phyloP scores from a whole-genome alignment of 352 stramenopile genomes.

The Hyphochytrium catenoides region DNA sequence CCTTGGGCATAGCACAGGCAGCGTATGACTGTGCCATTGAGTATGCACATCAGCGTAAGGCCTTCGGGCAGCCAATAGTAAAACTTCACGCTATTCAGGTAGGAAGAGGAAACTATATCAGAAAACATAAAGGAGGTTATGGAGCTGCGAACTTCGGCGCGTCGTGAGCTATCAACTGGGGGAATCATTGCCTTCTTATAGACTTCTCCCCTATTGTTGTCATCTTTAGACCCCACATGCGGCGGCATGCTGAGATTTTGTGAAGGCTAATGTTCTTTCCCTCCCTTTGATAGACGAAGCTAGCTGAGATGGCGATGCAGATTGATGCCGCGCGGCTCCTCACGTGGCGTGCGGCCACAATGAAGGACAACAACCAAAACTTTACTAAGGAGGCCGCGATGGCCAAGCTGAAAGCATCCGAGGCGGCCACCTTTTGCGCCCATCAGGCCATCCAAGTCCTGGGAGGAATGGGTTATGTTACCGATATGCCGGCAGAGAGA shows the following conservation, averaged over 20 bases:
- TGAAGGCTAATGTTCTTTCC: too few relatives aligned
- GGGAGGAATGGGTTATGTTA: slow-evolving; percentile 83
- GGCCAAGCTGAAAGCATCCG: slow-evolving; percentile 85
- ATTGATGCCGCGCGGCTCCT: slow-evolving; percentile 74
- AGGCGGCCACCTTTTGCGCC: slow-evolving; percentile 81
- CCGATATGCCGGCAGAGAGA: slow-evolving; percentile 87
- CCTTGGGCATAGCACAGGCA: slow-evolving; percentile 82
- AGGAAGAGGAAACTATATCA: too few relatives aligned
- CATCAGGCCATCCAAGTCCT: slow-evolving; percentile 91
- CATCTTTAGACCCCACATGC: not conserved
- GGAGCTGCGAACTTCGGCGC: too few relatives aligned
- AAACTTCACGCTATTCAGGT: slow-evolving; percentile 54
- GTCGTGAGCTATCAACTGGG: too few relatives aligned
- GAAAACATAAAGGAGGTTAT: too few relatives aligned
- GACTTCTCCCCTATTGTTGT: not conserved
- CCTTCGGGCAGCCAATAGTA: slow-evolving; percentile 77
- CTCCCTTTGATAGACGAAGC: slow-evolving; percentile 32
- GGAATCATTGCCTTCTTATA: too few relatives aligned
- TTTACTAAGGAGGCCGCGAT: slow-evolving; percentile 84
- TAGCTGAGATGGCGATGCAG: slow-evolving; percentile 75
- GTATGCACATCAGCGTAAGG: slow-evolving; percentile 78
- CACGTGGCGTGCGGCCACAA: slow-evolving; percentile 72
- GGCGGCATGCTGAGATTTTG: not conserved
- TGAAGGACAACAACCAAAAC: slow-evolving; percentile 67
- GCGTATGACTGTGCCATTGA: slow-evolving; percentile 84